Base-by-base conservation (phyloP, 495 filamentous ascomycete species). In the Hypoxylon rickii region DNA sequence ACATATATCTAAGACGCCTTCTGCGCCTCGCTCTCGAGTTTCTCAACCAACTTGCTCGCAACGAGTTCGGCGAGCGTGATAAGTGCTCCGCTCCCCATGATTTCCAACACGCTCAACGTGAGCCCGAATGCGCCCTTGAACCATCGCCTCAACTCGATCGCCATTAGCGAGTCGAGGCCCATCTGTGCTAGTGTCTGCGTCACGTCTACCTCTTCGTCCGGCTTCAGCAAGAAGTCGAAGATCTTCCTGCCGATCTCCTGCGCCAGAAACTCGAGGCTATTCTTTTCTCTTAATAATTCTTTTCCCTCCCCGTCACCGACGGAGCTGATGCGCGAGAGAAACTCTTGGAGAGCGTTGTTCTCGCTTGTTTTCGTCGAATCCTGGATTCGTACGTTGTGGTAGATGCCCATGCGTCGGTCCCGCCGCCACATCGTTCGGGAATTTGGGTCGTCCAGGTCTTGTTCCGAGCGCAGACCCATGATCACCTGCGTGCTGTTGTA, bases 131-230 rank as follows among this genome's bases (percentile, higher is more conserved):
- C 57, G 26, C 57, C 57, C 36, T 61, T 61, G 8, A 63, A 62
- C 69, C 69, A 72, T 0, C 65, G 57, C 13, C 69, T 43, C 51
- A 78, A 31, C 67, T 76, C 73, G 32, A 76, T 70, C 6, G 69
- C 64, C 61, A 76, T 64, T 16, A 78, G 51, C 24, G 65, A 70
- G 36, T 78, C 74, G 19, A 76, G 37, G 0, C 74, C 73, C 34
- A 74, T 59, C 42, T 72, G 59, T 3, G 45, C 49, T 7, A 73
- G 49, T 10, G 54, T 63, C 31, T 68, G n/a, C 0, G 31, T 19
- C 0, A 57, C 41, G 32, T 73, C 67, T 12, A 70, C 46, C 3
- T 74, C 64, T 17, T 69, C 68, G 32, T 67, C 61, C 10, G 66
- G 51, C 31, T 55, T 46, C 32, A 73, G 49, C 34, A 70, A 58